Evolutionary conservation across 2,329 filamentous ascomycete species (phyloP).

Genomic region (Metarhizium sp.): DNA sequence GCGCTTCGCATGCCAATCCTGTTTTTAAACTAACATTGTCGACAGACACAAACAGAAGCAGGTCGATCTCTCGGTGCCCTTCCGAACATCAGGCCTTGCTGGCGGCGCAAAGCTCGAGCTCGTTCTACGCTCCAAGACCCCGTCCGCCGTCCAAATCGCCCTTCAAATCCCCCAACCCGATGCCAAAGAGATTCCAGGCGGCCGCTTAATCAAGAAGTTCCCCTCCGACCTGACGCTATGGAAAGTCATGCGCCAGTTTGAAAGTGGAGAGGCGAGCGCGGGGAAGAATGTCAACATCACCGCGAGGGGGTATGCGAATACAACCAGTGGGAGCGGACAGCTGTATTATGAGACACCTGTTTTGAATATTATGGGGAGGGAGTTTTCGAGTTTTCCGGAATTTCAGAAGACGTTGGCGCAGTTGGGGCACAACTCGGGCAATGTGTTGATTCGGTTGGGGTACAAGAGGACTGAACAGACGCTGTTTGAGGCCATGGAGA

Average conservation of each 20-base stretch:
- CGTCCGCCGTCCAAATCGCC: constrained; percentile 80
- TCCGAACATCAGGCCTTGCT: constrained; percentile 71
- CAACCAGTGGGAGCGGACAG: constrained; percentile 55
- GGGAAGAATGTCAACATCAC: constrained; percentile 69
- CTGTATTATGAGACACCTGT: constrained; percentile 84
- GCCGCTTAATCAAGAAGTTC: constrained; percentile 73
- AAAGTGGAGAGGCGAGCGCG: constrained; percentile 59
- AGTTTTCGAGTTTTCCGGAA: constrained; percentile 66
- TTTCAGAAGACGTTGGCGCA: constrained; percentile 84
- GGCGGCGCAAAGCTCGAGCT: constrained; percentile 90
- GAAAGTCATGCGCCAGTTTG: constrained; percentile 83
- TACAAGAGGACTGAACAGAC: constrained; percentile 71
- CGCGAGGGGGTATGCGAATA: constrained; percentile 63
- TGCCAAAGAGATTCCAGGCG: constrained; percentile 49
- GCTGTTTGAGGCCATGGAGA: constrained; percentile 73
- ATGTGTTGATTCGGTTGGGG: constrained; percentile 64
- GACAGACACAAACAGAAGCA: constrained; percentile 73
- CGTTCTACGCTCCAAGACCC: constrained; percentile 75
- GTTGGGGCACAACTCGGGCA: constrained; percentile 79
- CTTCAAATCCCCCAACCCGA: constrained; percentile 73
- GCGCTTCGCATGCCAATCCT: neutral
- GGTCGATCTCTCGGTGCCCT: constrained; percentile 76
- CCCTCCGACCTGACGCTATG: constrained; percentile 82
- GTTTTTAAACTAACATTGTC: neutral
- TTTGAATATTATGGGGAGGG: constrained; percentile 73